phyloP scores from a whole-genome alignment of 768 basidiomycete species.

The Postia placenta region DNA sequence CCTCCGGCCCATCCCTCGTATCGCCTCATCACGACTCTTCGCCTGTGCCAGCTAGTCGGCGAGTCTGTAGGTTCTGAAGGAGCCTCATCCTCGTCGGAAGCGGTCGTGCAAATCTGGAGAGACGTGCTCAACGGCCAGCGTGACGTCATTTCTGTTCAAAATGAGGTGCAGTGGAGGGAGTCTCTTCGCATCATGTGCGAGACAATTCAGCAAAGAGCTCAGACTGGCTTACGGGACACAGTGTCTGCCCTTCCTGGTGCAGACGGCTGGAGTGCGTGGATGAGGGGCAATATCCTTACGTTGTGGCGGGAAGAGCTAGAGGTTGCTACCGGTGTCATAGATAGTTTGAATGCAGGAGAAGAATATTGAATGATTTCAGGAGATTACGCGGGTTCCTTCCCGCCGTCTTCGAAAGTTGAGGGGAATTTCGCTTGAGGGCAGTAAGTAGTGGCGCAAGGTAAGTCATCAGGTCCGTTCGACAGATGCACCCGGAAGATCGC shows the following conservation, averaged over 20 bases:
- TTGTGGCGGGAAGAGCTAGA: conserved; percentile 59
- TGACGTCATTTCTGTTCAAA: conserved; percentile 21
- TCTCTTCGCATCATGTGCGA: conserved; percentile 34
- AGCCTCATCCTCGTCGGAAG: conserved; percentile 11
- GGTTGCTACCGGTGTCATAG: conserved; percentile 43
- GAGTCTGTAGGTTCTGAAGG: conserved; percentile 11
- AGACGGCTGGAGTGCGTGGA: conserved; percentile 27
- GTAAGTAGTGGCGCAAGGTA: too few relatives aligned
- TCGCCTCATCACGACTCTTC: conserved; percentile 65
- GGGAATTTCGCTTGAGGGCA: too few relatives aligned
- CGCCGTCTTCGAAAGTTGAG: too few relatives aligned
- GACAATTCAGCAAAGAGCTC: conserved; percentile 39
- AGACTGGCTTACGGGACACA: conserved; percentile 23
- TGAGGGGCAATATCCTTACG: conserved; percentile 32
- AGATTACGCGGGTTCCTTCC: too few relatives aligned
- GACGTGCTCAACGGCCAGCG: conserved; percentile 35
- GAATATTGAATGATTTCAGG: too few relatives aligned
- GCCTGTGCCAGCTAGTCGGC: conserved; percentile 51
- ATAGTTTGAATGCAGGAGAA: conserved; percentile 39
- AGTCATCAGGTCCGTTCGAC: too few relatives aligned
- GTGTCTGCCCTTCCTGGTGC: conserved; percentile 5
- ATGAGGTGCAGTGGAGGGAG: conserved; percentile 24
- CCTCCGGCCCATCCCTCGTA: conserved; percentile 71
- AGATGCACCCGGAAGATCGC: too few relatives aligned
- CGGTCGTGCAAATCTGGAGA: conserved; percentile 46